Conservation (phyloP, 768 basidiomycete species). For the Lactarius sanguifluus region DNA sequence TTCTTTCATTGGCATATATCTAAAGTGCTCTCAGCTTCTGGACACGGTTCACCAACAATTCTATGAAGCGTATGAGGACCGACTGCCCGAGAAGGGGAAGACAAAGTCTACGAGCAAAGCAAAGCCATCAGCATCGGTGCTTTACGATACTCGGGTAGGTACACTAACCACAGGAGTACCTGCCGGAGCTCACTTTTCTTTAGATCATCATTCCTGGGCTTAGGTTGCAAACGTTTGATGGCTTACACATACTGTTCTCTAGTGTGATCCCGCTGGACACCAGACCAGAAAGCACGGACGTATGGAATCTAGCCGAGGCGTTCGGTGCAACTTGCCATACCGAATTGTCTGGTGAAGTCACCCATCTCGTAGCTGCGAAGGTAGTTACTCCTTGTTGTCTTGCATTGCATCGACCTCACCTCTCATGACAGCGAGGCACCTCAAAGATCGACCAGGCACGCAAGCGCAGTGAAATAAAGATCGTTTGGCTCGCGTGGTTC, state of each 20-base stretch:
- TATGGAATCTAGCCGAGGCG: constrained; percentile 82
- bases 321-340: constrained; percentile 85
- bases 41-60: constrained; percentile 76
- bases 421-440: constrained; percentile 66
- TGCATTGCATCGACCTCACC: constrained; percentile 13
- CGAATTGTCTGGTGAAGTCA: constrained; percentile 63
- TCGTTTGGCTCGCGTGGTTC: constrained; percentile 91
- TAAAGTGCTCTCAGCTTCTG: constrained; percentile 57
- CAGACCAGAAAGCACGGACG: constrained; percentile 72
- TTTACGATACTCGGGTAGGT: constrained; percentile 78
- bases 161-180: neutral
- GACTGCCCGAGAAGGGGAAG: constrained; percentile 34
- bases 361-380: constrained; percentile 92
- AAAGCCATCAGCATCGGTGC: constrained; percentile 31
- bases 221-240: constrained; percentile 72
- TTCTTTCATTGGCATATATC: constrained; percentile 5
- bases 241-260: constrained; percentile 85
- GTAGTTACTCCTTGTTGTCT: constrained; percentile 40
- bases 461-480: constrained; percentile 70
- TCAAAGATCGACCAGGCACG: constrained; percentile 88
- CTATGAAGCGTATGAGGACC: constrained; percentile 63
- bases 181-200: neutral
- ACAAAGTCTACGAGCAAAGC: constrained; percentile 35
- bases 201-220: constrained; percentile 85
- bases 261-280: constrained; percentile 93